phyloP scores from a whole-genome alignment of 1,139 yeast genomes.

The Yamadazyma friedrichii region DNA sequence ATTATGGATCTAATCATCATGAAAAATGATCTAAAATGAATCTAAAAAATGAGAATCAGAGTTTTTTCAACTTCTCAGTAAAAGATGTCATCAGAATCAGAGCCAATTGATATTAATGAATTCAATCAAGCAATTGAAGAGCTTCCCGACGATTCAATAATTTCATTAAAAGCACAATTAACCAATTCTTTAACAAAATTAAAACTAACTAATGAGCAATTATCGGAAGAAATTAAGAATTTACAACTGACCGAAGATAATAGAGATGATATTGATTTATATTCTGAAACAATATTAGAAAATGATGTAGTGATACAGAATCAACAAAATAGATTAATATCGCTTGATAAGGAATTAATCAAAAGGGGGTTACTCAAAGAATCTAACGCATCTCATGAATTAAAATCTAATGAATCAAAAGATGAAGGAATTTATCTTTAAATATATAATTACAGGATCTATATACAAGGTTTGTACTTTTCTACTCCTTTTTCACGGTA shows the following conservation, averaged over 20 bases:
- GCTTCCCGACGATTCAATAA: slow-evolving; percentile 30
- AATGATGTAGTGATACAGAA: slow-evolving; percentile 30
- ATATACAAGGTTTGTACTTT: slow-evolving; percentile 6
- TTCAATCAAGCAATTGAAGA: slow-evolving; percentile 34
- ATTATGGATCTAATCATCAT: not conserved
- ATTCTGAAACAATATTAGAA: slow-evolving; percentile 31
- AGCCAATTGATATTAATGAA: slow-evolving; percentile 23
- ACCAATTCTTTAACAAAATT: slow-evolving; percentile 28
- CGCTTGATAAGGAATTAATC: slow-evolving; percentile 25
- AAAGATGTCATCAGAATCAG: slow-evolving; percentile 12
- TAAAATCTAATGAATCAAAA: not conserved
- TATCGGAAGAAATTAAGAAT: slow-evolving; percentile 25
- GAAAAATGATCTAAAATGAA: not conserved
- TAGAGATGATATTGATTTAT: slow-evolving; percentile 26
- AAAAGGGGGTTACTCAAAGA: slow-evolving; percentile 22
- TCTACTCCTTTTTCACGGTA: slow-evolving; percentile 22
- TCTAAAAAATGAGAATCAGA: not conserved
- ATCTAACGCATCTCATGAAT: not conserved
- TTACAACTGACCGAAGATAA: slow-evolving; percentile 11
- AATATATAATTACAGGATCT: slow-evolving; percentile 1
- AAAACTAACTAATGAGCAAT: slow-evolving; percentile 29
- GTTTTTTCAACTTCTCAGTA: not conserved
- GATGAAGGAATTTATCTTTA: slow-evolving; percentile 7
- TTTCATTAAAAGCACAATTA: slow-evolving; percentile 25
- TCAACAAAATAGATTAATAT: slow-evolving; percentile 25